Base-by-base conservation (phyloP, 495 filamentous ascomycete genomes). In the Penicillium fimorum region DNA sequence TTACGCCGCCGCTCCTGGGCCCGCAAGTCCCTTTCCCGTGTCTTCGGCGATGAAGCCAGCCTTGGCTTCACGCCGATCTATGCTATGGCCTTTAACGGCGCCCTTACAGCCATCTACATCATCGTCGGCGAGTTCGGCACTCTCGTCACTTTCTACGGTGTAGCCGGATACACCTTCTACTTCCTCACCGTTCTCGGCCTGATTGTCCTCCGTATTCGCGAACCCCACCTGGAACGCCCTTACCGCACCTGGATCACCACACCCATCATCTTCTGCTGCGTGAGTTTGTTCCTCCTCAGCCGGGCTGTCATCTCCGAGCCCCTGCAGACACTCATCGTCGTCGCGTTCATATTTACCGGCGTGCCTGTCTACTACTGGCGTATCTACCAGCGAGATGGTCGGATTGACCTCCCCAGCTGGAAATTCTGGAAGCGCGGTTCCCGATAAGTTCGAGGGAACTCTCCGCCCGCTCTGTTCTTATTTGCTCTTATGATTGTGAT, bases 221-320 rank as follows among this genome's bases (percentile, higher is more conserved):
- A 97, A 69, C 95, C 95, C 8, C 74, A 84, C 54, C 78, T 97
- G 22, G 91, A 97, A 69, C 73, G 94, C 22, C 91, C 94, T 2
- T 98, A 97, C 71, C 84, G 82, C 67, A 94, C 91, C 15, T 98
- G 95, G 95, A 95, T 98, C 56, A 87, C 87, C 1, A 97, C 93
- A 35, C 94, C 94, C 3, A 94, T 98, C 44, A 90, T 96, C 47
- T 98, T 98, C 69, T 98, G 94, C 81, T 98, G 94, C 63, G 94
- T 98, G 13, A 96, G 90, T 67, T 67, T 98, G 58, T 98, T 98
- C 68, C 70, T 98, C 60, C 79, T 98, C 25, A 91, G 84, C 59
- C 81, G 94, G 48, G 91, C 91, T 0, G 80, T 97, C 20, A 92
- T 97, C 66, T 84, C 91, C 9, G 84, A 92, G 67, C 94, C 94